Evolutionary conservation across 2,329 filamentous ascomycete genomes (phyloP).

Genomic region (Penicillium verrucosum): DNA sequence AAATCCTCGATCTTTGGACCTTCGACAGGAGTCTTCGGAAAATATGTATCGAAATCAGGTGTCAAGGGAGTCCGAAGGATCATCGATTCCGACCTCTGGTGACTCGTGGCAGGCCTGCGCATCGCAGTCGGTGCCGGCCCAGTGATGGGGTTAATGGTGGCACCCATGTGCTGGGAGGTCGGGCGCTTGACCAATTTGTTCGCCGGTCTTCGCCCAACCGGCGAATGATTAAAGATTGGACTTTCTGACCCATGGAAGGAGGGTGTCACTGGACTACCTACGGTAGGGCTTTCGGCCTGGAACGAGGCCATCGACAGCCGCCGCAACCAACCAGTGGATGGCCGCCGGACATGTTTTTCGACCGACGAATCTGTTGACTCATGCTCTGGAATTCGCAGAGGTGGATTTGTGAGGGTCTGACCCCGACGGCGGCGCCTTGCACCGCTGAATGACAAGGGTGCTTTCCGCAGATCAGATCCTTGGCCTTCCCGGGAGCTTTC

Average conservation of each 20-base stretch:
- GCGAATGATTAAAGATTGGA: conserved; percentile 43
- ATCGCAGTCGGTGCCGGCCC: conserved; percentile 46
- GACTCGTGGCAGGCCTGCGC: conserved; percentile 60
- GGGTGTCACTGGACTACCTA: conserved; percentile 51
- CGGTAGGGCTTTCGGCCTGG: conserved; percentile 46
- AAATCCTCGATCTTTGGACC: conserved; percentile 11
- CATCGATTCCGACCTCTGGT: conserved; percentile 57
- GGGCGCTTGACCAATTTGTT: conserved; percentile 65
- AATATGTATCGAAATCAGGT: conserved; percentile 27
- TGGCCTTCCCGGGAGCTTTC: conserved; percentile 12
- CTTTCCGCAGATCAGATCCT: conserved; percentile 21
- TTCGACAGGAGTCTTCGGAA: conserved; percentile 12
- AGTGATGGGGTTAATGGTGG: conserved; percentile 22
- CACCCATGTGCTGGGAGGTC: conserved; percentile 48
- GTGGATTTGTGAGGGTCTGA: conserved; percentile 36
- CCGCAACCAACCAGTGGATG: conserved; percentile 55
- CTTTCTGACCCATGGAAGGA: conserved; percentile 54
- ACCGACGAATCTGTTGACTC: conserved; percentile 12
- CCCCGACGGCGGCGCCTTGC: conserved; percentile 36
- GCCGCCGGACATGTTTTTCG: conserved; percentile 32
- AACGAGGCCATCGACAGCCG: conserved; percentile 53
- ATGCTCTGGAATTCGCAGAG: conserved; percentile 28
- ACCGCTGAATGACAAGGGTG: conserved; percentile 28
- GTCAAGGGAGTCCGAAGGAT: conserved; percentile 43
- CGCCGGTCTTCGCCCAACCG: conserved; percentile 32